Percentiles rank a stretch among this genome's conserved stretches.
Conservation (phyloP, 768 basidiomycete genomes). For the Dictyophora rubrovolvata region DNA sequence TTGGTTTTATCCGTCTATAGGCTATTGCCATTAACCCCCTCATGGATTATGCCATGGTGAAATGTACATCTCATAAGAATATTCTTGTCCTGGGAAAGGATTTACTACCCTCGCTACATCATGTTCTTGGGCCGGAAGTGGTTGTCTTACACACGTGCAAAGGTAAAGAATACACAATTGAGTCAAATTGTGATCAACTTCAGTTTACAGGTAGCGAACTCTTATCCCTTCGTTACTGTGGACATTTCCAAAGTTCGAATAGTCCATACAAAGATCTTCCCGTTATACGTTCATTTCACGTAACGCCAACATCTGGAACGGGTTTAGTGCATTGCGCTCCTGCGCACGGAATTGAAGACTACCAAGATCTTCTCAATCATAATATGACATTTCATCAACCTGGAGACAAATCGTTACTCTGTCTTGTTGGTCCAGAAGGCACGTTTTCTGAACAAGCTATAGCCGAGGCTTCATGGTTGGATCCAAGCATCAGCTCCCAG, state of each 20-base stretch:
- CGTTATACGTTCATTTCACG: slow-evolving; percentile 56
- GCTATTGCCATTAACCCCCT: slow-evolving; percentile 81
- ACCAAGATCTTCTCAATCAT: slow-evolving; percentile 49
- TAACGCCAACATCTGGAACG: slow-evolving; percentile 82
- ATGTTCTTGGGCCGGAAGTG: slow-evolving; percentile 19
- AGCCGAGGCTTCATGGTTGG: slow-evolving; percentile 46
- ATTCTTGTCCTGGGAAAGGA: slow-evolving; percentile 27
- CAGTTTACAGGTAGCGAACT: slow-evolving; percentile 14
- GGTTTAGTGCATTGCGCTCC: slow-evolving; percentile 95
- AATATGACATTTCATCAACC: slow-evolving; percentile 32
- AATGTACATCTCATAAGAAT: slow-evolving; percentile 9
- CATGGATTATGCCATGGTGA: slow-evolving; percentile 52
- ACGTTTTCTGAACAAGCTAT: slow-evolving; percentile 41
- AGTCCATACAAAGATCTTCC: slow-evolving; percentile 31
- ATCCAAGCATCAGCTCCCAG: slow-evolving; percentile 24
- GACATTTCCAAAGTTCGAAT: slow-evolving; percentile 17
- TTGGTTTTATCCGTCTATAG: slow-evolving; percentile 29
- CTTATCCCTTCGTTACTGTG: slow-evolving; percentile 13
- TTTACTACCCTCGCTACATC: slow-evolving; percentile 21
- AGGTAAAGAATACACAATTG: slow-evolving; percentile 9
- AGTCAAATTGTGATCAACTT: background rate
- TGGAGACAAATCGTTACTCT: slow-evolving; percentile 40
- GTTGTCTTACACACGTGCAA: slow-evolving; percentile 16
- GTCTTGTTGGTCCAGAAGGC: slow-evolving; percentile 76
- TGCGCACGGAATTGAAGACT: slow-evolving; percentile 91